A percentile compares a stretch with the other conserved stretches of the same genome.
phyloP scores from a whole-genome alignment of 345 rosid species.

The Euphorbia peplus region DNA sequence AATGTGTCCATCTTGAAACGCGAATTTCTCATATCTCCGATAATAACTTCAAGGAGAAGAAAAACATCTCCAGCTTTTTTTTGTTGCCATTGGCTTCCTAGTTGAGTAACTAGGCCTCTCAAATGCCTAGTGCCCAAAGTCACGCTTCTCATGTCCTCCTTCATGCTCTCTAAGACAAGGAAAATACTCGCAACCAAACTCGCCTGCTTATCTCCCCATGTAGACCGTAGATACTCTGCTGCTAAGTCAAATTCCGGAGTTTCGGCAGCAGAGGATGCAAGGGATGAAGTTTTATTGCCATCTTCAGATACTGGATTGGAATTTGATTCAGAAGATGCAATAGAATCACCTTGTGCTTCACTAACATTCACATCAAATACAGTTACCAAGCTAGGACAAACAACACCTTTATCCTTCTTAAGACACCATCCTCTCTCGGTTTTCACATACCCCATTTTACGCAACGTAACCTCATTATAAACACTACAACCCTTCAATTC shows the following conservation, averaged over 20 bases:
- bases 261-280: constrained; percentile 4
- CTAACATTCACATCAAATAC: neutral
- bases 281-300: neutral
- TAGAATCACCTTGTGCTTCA: neutral
- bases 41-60: constrained; percentile 3
- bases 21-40: constrained; percentile 5
- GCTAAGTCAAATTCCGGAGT: neutral
- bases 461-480: neutral
- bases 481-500: neutral
- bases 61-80: constrained; percentile 1
- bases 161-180: neutral
- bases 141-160: constrained; percentile 4
- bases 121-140: neutral
- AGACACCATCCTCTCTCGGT: constrained; percentile 6
- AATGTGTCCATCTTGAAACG: constrained; percentile 5
- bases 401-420: constrained; percentile 9
- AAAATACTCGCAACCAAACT: neutral
- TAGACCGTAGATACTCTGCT: neutral
- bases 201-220: neutral
- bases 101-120: neutral
- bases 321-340: neutral
- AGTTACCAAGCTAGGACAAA: neutral
- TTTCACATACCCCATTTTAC: constrained; percentile 4
- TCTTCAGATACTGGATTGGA: neutral
- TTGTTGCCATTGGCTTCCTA: neutral